phyloP scores from a whole-genome alignment of 306 rosid genomes.

The Potentilla sterilis region DNA sequence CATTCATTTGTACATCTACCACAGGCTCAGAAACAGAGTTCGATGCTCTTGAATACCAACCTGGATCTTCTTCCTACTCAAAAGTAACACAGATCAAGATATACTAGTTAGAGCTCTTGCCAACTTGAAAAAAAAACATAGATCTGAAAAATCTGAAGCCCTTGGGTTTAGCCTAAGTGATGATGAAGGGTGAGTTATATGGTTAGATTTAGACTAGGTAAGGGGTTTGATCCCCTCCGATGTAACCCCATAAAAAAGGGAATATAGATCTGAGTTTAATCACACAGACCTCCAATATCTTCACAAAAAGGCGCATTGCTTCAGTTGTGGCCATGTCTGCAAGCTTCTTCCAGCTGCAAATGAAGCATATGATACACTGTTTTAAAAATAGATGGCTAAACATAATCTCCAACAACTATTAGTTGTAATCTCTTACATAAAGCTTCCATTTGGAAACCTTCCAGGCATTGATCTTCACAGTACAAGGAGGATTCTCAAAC shows the following conservation, averaged over 20 bases:
- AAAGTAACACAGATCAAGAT: slow-evolving; percentile 14
- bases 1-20: slow-evolving; percentile 77
- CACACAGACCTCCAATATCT: slow-evolving; percentile 79
- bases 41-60: slow-evolving; percentile 95
- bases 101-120: slow-evolving; percentile 28
- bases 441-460: not conserved
- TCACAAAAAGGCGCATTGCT: slow-evolving; percentile 98
- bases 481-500: not conserved
- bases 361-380: slow-evolving; percentile 20
- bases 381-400: slow-evolving; percentile 2
- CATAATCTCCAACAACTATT: not conserved
- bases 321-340: slow-evolving; percentile 78
- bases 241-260: not conserved
- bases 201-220: not conserved
- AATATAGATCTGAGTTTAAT: slow-evolving; percentile 2
- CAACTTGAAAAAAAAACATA: slow-evolving; percentile 19
- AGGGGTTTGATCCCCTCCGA: not conserved
- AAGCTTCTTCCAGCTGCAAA: slow-evolving; percentile 96
- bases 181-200: not conserved
- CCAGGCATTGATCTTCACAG: not conserved
- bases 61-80: slow-evolving; percentile 90
- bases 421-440: not conserved
- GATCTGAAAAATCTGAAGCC: not conserved
- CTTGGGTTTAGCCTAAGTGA: not conserved
- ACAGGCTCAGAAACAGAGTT: slow-evolving; percentile 73